Conservation (phyloP, 768 basidiomycete genomes). For the Kwoniella sp. region DNA sequence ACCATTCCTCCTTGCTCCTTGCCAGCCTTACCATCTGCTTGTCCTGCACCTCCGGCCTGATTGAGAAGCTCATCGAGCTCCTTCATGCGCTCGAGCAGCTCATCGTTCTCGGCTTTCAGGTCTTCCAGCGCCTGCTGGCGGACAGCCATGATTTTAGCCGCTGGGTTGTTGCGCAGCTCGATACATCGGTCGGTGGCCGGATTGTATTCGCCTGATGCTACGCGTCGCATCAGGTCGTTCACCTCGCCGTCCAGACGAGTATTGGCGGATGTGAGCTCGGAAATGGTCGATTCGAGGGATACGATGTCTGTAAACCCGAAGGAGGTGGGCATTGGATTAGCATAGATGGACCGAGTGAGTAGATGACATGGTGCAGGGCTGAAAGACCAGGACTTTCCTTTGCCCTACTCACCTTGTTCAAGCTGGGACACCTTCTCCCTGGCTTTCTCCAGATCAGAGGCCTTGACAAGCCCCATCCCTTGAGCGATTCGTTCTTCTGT, state of each 20-base stretch:
- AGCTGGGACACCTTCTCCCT: constrained; percentile 22
- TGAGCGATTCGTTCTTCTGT: constrained; percentile 40
- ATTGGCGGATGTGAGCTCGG: constrained; percentile 47
- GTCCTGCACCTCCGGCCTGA: constrained; percentile 6
- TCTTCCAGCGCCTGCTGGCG: constrained; percentile 74
- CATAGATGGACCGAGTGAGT: too few relatives aligned
- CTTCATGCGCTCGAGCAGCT: constrained; percentile 68
- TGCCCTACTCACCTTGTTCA: constrained; percentile 37
- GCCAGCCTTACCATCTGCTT: neutral
- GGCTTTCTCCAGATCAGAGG: constrained; percentile 29
- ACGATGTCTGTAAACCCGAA: constrained; percentile 36
- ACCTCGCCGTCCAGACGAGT: constrained; percentile 50
- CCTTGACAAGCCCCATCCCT: constrained; percentile 44
- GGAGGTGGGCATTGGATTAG: neutral
- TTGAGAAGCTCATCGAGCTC: constrained; percentile 62
- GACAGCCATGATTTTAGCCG: constrained; percentile 76
- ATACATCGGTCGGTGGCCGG: constrained; percentile 45
- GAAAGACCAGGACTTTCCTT: too few relatives aligned
- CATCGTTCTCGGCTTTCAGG: constrained; percentile 79
- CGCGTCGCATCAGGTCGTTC: constrained; percentile 48
- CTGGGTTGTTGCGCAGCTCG: constrained; percentile 74
- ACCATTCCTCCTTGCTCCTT: constrained; percentile 64
- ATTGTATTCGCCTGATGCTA: constrained; percentile 55
- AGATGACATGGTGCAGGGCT: too few relatives aligned
- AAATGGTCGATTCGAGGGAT: constrained; percentile 39